Conservation (phyloP, 768 basidiomycete genomes). For the Xerocomellus intermedius region DNA sequence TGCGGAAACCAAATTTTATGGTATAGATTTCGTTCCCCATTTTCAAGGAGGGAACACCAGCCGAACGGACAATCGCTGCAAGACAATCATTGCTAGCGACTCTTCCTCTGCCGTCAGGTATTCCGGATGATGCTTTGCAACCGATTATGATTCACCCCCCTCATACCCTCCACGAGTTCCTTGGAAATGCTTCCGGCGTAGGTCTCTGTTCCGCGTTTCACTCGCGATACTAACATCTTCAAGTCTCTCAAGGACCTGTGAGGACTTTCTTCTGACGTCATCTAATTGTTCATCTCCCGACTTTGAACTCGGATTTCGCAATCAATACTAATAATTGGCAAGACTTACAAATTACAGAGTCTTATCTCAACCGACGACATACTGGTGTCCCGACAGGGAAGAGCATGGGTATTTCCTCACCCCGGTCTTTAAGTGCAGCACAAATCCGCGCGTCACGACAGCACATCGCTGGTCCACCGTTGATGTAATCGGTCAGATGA, state of each 20-base stretch:
- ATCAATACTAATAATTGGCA: background rate
- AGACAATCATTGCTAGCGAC: constrained; percentile 55
- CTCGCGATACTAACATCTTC: constrained; percentile 7
- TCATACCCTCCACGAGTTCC: constrained; percentile 67
- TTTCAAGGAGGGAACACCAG: constrained; percentile 6
- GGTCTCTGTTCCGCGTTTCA: constrained; percentile 19
- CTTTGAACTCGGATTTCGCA: background rate
- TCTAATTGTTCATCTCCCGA: background rate
- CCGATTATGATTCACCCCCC: constrained; percentile 67
- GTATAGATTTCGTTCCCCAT: constrained; percentile 1
- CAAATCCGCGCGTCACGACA: constrained; percentile 71
- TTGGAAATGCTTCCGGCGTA: constrained; percentile 58
- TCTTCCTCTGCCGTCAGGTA: constrained; percentile 62
- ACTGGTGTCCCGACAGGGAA: constrained; percentile 80
- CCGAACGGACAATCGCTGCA: constrained; percentile 46
- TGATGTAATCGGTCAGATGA: constrained; percentile 61
- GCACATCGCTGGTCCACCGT: constrained; percentile 72
- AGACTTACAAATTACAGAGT: constrained; percentile 69
- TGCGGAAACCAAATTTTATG: background rate
- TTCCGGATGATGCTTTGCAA: constrained; percentile 63
- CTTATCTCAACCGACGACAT: constrained; percentile 63
- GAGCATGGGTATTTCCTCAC: constrained; percentile 79
- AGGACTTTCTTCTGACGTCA: constrained; percentile 22
- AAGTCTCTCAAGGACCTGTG: constrained; percentile 61
- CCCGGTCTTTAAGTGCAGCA: constrained; percentile 74